phyloP scores from a whole-genome alignment of 2,329 filamentous ascomycete species.

The Ophiognomonia clavigignenti-juglandacearum region DNA sequence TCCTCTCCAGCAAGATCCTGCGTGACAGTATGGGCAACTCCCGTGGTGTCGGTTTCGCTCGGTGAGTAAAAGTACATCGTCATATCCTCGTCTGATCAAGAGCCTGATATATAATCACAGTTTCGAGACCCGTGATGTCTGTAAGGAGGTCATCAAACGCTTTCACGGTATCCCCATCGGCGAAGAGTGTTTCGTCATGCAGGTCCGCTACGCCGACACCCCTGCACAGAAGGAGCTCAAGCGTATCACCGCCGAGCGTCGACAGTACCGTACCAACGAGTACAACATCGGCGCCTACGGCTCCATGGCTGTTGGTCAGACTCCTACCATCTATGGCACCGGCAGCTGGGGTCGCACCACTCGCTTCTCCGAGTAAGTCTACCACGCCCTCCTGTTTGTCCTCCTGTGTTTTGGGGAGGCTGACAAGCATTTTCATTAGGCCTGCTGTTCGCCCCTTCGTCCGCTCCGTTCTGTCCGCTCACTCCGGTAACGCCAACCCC shows the following conservation, averaged over 20 bases:
- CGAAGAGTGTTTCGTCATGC: conserved; percentile 75
- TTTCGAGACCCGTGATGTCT: conserved; percentile 84
- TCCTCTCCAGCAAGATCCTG: conserved; percentile 91
- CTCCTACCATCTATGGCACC: conserved; percentile 39
- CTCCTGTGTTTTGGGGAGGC: background rate
- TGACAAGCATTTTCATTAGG: conserved; percentile 11
- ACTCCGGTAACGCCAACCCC: conserved; percentile 14
- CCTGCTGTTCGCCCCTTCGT: conserved; percentile 14
- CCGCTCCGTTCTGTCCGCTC: conserved; percentile 16
- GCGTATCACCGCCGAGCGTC: conserved; percentile 89
- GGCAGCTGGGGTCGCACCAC: conserved; percentile 31
- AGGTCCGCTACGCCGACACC: conserved; percentile 96
- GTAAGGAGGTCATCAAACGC: conserved; percentile 80
- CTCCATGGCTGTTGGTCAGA: conserved; percentile 55
- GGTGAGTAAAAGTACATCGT: conserved; percentile 51
- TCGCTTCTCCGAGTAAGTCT: conserved; percentile 21
- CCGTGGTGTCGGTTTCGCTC: conserved; percentile 94
- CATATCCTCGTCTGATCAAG: conserved; percentile 20
- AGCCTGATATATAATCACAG: conserved; percentile 40
- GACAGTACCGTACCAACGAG: conserved; percentile 93
- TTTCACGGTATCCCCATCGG: conserved; percentile 78
- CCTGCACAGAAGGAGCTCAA: conserved; percentile 96
- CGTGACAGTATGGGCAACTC: conserved; percentile 88
- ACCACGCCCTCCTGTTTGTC: background rate
- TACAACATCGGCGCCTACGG: conserved; percentile 76